These are phyloP conservation scores for Ilyonectria mors-panacis DNA, from an alignment of 2,329 filamentous ascomycete genomes.

Conservation along the genomic window DNA sequence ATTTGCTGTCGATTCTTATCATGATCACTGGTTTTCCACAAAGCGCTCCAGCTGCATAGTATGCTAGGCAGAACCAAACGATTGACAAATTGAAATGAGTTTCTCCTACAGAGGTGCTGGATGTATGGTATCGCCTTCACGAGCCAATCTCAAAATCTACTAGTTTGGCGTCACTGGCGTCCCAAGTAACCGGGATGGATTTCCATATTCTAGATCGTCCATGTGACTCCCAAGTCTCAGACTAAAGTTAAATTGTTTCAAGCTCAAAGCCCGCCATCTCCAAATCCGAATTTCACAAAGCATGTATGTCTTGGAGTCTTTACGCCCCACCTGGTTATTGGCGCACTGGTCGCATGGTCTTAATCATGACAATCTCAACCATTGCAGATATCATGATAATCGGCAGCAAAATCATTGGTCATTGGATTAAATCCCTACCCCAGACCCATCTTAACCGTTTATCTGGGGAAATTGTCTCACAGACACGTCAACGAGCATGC, in stretches of 20 bases:
- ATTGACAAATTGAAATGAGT: not conserved
- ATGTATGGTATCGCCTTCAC: not conserved
- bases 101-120: not conserved
- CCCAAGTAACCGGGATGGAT: not conserved
- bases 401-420: not conserved
- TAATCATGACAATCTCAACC: not conserved
- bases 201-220: not conserved
- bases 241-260: too few relatives aligned
- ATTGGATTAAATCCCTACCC: not conserved
- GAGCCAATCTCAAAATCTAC: not conserved
- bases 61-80: not conserved
- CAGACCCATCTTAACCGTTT: not conserved
- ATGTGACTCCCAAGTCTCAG: not conserved
- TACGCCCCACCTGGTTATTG: not conserved
- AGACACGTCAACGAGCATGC: not conserved
- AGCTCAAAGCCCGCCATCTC: not conserved
- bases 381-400: not conserved
- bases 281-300: not conserved
- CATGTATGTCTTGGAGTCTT: not conserved
- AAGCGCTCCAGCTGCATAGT: not conserved
- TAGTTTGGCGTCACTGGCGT: not conserved
- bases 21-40: too few relatives aligned
- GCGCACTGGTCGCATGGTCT: slow-evolving; percentile 2
- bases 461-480: slow-evolving; percentile 3
- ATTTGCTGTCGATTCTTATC: not conserved